Percentiles rank a stretch among this genome's conserved stretches.
phyloP scores from a whole-genome alignment of 345 rosid species.

The Euphorbia pulcherrima region DNA sequence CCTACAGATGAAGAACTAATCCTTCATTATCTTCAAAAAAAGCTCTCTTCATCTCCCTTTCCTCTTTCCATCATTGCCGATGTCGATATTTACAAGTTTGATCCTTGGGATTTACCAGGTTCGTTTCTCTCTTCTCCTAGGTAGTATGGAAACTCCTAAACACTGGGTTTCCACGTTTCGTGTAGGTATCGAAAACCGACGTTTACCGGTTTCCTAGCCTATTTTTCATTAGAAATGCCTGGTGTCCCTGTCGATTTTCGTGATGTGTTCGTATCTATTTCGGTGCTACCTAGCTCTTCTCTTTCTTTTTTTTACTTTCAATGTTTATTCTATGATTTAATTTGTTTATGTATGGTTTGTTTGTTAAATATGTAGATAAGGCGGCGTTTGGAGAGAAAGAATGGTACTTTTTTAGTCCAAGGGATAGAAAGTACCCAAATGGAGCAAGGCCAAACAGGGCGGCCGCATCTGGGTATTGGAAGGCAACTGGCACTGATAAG shows the following conservation, averaged over 20 bases:
- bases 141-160: too few species aligned
- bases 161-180: too few species aligned
- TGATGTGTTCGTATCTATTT: too few species aligned
- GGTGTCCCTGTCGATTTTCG: too few species aligned
- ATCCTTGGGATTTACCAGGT: slow-evolving; percentile 98
- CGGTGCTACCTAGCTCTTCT: too few species aligned
- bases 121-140: not conserved
- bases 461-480: slow-evolving; percentile 95
- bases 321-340: too few species aligned
- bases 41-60: slow-evolving; percentile 56
- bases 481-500: slow-evolving; percentile 95
- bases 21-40: slow-evolving; percentile 78
- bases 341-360: not conserved
- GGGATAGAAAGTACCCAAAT: slow-evolving; percentile 95
- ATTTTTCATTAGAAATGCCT: too few species aligned
- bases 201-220: too few species aligned
- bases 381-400: slow-evolving; percentile 93
- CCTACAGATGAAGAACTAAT: slow-evolving; percentile 98
- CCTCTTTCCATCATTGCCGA: slow-evolving; percentile 83
- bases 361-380: slow-evolving; percentile 35
- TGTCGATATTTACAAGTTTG: slow-evolving; percentile 85
- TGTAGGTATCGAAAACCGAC: too few species aligned
- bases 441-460: slow-evolving; percentile 98
- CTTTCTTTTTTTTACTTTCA: not conserved
- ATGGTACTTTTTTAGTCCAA: slow-evolving; percentile 97